A percentile compares a stretch with the other conserved stretches of the same genome.
phyloP scores from a whole-genome alignment of 495 filamentous ascomycete genomes.

The Aspergillus nanangensis region DNA sequence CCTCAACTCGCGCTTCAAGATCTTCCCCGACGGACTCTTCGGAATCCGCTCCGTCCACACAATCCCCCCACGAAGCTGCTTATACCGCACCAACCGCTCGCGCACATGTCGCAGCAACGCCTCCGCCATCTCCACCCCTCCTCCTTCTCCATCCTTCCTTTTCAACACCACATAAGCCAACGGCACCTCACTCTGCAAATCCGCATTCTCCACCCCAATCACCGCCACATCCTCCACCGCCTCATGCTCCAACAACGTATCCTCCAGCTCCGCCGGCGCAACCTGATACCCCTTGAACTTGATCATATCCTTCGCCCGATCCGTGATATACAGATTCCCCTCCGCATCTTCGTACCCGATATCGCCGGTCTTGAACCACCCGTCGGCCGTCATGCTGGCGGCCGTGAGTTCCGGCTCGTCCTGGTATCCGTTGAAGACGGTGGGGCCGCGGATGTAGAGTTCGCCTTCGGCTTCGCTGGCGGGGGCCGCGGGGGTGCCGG shows the following conservation, averaged over 20 bases:
- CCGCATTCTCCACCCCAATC: slow-evolving; percentile 56
- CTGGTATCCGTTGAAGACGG: slow-evolving; percentile 60
- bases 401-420: slow-evolving; percentile 55
- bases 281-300: slow-evolving; percentile 75
- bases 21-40: slow-evolving; percentile 71
- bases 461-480: slow-evolving; percentile 56
- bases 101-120: slow-evolving; percentile 53
- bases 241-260: slow-evolving; percentile 53
- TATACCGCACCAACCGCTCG: slow-evolving; percentile 50
- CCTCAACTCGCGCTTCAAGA: slow-evolving; percentile 50
- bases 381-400: slow-evolving; percentile 43
- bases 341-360: slow-evolving; percentile 42
- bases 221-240: slow-evolving; percentile 68
- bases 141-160: slow-evolving; percentile 35
- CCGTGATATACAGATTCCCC: slow-evolving; percentile 57
- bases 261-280: slow-evolving; percentile 71
- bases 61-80: slow-evolving; percentile 68
- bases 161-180: slow-evolving; percentile 59
- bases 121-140: too few species aligned
- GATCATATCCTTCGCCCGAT: slow-evolving; percentile 70
- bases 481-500: slow-evolving; percentile 10
- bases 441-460: slow-evolving; percentile 48
- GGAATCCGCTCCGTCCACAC: slow-evolving; percentile 68
- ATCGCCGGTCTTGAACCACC: slow-evolving; percentile 50
- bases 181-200: slow-evolving; percentile 64